A percentile compares a stretch with the other conserved stretches of the same genome.
Conservation (phyloP, 164 flowering plant genomes). For the Magnolia sinica region DNA sequence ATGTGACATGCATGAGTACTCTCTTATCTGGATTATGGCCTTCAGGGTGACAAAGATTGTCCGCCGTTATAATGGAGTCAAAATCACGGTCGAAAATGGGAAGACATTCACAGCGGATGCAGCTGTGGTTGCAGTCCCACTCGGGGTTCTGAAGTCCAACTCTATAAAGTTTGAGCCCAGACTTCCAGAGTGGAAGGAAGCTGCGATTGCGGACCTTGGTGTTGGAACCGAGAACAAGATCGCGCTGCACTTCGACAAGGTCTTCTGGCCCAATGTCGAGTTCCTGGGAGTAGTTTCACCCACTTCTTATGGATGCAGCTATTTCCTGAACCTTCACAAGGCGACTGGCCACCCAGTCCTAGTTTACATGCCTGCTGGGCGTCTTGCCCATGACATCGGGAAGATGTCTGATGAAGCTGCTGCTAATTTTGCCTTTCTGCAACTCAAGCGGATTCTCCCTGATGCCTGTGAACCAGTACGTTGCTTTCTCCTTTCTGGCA, state of each 20-base stretch:
- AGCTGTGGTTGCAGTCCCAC: slow-evolving; percentile 75
- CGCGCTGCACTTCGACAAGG: slow-evolving; percentile 72
- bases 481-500: background rate
- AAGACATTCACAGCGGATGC: slow-evolving; percentile 82
- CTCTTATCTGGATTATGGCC: background rate
- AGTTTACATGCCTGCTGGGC: slow-evolving; percentile 96
- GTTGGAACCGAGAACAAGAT: slow-evolving; percentile 92
- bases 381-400: slow-evolving; percentile 76
- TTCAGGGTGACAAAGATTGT: slow-evolving; percentile 64
- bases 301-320: slow-evolving; percentile 79
- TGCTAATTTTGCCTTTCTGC: slow-evolving; percentile 74
- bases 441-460: slow-evolving; percentile 82
- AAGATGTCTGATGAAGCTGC: slow-evolving; percentile 93
- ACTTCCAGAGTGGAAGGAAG: slow-evolving; percentile 87
- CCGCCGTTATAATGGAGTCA: slow-evolving; percentile 62
- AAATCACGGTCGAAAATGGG: slow-evolving; percentile 77
- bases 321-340: slow-evolving; percentile 92
- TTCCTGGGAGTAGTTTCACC: slow-evolving; percentile 92
- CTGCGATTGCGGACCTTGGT: slow-evolving; percentile 76
- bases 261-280: slow-evolving; percentile 98
- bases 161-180: slow-evolving; percentile 71
- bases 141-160: slow-evolving; percentile 76
- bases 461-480: slow-evolving; percentile 76
- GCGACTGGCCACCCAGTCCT: slow-evolving; percentile 88
- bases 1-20: background rate